These are phyloP conservation scores for Hirschfeldia incana DNA, from an alignment of 345 rosid species.

Conservation along the genomic window DNA sequence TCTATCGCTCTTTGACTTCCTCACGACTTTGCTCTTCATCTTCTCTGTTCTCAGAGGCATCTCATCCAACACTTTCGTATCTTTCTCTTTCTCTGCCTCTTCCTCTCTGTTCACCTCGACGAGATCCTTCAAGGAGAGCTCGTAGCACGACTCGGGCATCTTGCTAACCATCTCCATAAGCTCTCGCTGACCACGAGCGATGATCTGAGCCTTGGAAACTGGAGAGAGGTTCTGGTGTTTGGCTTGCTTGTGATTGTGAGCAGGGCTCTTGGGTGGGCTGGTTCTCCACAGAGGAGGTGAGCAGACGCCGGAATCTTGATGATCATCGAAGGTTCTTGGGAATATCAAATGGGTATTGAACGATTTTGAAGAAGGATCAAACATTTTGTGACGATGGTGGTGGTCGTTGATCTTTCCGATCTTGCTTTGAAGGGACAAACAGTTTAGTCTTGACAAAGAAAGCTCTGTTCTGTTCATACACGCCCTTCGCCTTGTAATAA, in stretches of 20 bases:
- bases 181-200: conserved; percentile 84
- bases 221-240: conserved; percentile 57
- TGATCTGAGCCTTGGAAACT: conserved; percentile 60
- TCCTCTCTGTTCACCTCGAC: conserved; percentile 54
- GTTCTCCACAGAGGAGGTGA: conserved; percentile 79
- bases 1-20: conserved; percentile 37
- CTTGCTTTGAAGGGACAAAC: neutral
- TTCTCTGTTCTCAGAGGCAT: conserved; percentile 19
- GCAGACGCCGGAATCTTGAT: conserved; percentile 52
- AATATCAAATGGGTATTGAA: conserved; percentile 36
- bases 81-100: conserved; percentile 14
- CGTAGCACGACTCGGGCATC: conserved; percentile 92
- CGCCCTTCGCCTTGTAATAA: conserved; percentile 15
- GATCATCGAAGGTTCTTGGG: conserved; percentile 36
- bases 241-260: conserved; percentile 25
- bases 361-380: conserved; percentile 35
- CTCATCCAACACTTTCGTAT: conserved; percentile 15
- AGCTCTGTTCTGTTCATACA: conserved; percentile 15
- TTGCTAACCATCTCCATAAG: conserved; percentile 88
- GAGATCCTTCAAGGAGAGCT: conserved; percentile 78
- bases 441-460: conserved; percentile 1
- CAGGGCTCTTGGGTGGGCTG: conserved; percentile 57
- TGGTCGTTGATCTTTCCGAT: conserved; percentile 6
- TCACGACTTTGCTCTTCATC: conserved; percentile 11
- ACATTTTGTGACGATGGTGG: conserved; percentile 29